phyloP scores from a whole-genome alignment of 495 filamentous ascomycete species.

The Penicillium salamii region DNA sequence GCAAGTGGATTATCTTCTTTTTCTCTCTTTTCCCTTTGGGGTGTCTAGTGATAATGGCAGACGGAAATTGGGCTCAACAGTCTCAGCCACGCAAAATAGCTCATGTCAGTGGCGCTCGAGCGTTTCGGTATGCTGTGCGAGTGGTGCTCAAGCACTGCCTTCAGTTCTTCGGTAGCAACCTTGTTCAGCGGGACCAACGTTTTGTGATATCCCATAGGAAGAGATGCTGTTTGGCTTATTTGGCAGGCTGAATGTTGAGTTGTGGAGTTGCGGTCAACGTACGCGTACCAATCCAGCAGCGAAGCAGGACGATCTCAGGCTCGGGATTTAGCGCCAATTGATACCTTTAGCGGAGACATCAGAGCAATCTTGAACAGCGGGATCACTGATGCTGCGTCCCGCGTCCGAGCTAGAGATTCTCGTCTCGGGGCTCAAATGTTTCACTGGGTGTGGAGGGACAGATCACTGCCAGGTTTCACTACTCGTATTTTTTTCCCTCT shows the following conservation, averaged over 20 bases:
- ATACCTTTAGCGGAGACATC: background rate
- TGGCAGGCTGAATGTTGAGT: background rate
- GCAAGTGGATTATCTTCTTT: background rate
- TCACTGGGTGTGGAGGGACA: background rate
- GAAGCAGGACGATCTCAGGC: background rate
- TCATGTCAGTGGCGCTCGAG: background rate
- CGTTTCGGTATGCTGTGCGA: background rate
- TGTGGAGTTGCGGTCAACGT: background rate
- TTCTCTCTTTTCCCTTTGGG: background rate
- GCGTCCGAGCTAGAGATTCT: background rate
- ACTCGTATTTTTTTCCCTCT: background rate
- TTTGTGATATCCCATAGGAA: background rate
- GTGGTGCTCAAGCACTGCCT: background rate
- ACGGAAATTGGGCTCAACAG: background rate
- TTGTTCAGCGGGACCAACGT: background rate
- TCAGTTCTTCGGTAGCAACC: slow-evolving; percentile 1
- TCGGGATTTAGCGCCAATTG: background rate
- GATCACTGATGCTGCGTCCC: slow-evolving; percentile 1
- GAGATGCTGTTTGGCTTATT: background rate
- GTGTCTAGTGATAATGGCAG: background rate
- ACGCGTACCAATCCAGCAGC: background rate
- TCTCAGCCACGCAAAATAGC: background rate
- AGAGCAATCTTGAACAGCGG: background rate
- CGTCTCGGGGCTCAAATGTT: background rate
- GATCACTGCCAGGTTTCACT: background rate